These are phyloP conservation scores for Solanum hybrid DNA, from an alignment of 305 asterid species.

Conservation along the genomic window DNA sequence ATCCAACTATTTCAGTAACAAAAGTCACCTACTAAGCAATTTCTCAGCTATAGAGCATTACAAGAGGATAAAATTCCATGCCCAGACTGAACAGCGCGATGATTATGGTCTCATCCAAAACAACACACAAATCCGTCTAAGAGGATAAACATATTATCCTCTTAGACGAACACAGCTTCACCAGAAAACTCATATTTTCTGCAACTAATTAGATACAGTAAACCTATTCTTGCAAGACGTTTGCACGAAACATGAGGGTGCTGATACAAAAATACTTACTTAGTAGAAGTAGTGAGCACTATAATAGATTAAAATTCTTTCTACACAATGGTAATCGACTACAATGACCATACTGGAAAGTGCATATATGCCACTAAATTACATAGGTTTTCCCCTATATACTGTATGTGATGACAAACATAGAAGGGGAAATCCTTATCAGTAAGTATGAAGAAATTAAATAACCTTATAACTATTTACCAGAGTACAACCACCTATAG, in stretches of 20 bases:
- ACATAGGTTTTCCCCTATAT: not conserved
- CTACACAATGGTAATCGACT: not conserved
- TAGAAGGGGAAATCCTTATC: not conserved
- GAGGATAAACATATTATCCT: not conserved
- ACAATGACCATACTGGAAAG: not conserved
- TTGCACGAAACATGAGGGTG: not conserved
- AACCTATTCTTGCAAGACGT: not conserved
- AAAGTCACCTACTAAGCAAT: not conserved
- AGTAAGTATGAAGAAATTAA: not conserved
- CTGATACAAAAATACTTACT: not conserved
- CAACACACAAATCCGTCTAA: not conserved
- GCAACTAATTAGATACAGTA: not conserved
- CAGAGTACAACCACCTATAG: constrained; percentile 34
- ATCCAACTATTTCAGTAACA: not conserved
- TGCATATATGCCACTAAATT: not conserved
- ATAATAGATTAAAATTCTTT: not conserved
- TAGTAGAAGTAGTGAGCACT: not conserved
- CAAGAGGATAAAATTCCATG: not conserved
- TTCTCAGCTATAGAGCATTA: not conserved
- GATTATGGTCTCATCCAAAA: not conserved
- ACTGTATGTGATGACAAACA: not conserved
- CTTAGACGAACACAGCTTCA: not conserved
- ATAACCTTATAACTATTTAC: constrained; percentile 22
- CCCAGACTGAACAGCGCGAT: not conserved
- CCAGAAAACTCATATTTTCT: not conserved